A percentile compares a stretch with the other conserved stretches of the same genome.
These are phyloP conservation scores for Musa acuminata DNA, from an alignment of 176 grass and related monocot genomes.

Conservation along the genomic window DNA sequence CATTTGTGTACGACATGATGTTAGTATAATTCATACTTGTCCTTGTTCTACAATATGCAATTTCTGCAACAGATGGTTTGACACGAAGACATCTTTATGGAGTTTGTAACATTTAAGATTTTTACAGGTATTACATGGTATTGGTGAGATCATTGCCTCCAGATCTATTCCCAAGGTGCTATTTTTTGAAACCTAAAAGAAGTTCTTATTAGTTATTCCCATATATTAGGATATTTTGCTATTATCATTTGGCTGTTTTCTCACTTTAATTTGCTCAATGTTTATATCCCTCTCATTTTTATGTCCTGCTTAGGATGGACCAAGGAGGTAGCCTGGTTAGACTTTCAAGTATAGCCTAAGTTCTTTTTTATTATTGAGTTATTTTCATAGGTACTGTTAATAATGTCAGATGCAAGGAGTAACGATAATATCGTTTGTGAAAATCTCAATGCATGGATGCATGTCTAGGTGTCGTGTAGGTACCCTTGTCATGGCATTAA, in stretches of 20 bases:
- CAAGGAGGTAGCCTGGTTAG: no score
- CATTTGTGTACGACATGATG: no score
- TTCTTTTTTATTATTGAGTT: no score
- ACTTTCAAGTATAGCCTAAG: no score
- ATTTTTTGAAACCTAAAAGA: background rate
- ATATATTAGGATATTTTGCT: slow-evolving; percentile 1
- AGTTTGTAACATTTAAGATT: slow-evolving; percentile 23
- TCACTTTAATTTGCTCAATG: slow-evolving; percentile 12
- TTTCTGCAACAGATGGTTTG: background rate
- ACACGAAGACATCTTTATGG: background rate
- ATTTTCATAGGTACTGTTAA: no score
- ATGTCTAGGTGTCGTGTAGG: no score
- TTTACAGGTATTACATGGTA: slow-evolving; percentile 62
- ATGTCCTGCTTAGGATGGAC: no score
- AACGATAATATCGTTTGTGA: no score
- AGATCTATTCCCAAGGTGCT: slow-evolving; percentile 81
- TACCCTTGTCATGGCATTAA: no score
- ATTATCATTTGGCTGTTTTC: background rate
- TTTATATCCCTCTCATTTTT: slow-evolving; percentile 1
- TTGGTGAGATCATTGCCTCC: slow-evolving; percentile 76
- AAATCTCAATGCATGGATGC: no score
- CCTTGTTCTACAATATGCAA: background rate
- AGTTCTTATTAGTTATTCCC: background rate
- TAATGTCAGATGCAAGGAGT: no score
- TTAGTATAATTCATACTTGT: no score